Evolutionary conservation across 805 yeast species (phyloP).

Genomic region (Kurtzmaniella cleridarum): DNA sequence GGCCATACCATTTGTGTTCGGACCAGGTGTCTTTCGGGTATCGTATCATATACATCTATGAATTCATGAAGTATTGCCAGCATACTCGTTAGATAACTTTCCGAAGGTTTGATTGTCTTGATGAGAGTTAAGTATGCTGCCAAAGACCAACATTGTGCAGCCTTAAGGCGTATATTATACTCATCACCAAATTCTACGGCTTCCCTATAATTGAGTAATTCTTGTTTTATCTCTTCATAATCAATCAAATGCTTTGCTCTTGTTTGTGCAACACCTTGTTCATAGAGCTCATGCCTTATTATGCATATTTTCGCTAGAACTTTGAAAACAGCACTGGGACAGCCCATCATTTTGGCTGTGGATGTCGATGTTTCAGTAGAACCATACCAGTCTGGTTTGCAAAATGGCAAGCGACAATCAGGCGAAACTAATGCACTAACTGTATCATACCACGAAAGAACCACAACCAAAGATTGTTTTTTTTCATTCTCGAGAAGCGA

Average conservation of each 20-base stretch:
- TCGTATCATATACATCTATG: conserved; percentile 39
- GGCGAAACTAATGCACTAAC: conserved; percentile 52
- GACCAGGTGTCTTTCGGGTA: conserved; percentile 42
- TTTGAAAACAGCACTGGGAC: conserved; percentile 53
- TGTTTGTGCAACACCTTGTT: conserved; percentile 3
- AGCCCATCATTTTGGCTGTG: conserved; percentile 52
- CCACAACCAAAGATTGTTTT: conserved; percentile 45
- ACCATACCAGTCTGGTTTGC: conserved; percentile 52
- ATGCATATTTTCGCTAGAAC: conserved; percentile 42
- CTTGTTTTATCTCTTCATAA: conserved; percentile 27
- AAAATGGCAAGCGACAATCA: conserved; percentile 50
- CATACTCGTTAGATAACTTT: conserved; percentile 18
- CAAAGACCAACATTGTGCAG: conserved; percentile 56
- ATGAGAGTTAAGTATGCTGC: conserved; percentile 26
- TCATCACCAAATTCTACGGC: conserved; percentile 29
- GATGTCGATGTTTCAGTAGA: conserved; percentile 33
- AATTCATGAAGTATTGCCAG: conserved; percentile 39
- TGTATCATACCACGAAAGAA: conserved; percentile 58
- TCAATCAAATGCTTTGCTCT: conserved; percentile 10
- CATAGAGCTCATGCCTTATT: conserved; percentile 22
- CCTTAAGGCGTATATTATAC: conserved; percentile 38
- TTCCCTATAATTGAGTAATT: conserved; percentile 42
- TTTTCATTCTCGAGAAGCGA: conserved; percentile 40
- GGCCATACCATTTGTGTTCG: conserved; percentile 66
- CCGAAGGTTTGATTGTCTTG: conserved; percentile 21